Conservation (phyloP, 1,284 basidiomycete genomes). For the Malassezia vespertilionis region DNA sequence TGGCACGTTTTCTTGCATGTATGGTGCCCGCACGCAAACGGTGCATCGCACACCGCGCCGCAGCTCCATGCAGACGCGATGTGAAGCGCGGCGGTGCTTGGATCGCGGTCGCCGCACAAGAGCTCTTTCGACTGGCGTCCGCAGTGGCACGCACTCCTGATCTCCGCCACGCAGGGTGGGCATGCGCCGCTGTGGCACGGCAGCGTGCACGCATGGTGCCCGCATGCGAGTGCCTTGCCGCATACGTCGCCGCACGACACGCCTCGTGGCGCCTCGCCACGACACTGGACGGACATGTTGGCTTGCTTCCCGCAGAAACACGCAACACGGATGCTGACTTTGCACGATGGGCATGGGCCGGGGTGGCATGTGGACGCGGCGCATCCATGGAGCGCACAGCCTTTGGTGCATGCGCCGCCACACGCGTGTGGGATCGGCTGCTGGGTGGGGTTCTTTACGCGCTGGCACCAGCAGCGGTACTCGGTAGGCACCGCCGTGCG, state of each 20-base stretch:
- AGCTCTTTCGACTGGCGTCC: constrained; percentile 28
- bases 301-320: constrained; percentile 41
- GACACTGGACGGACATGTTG: constrained; percentile 29
- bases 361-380: constrained; percentile 38
- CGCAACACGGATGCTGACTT: constrained; percentile 32
- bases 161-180: constrained; percentile 23
- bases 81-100: constrained; percentile 17
- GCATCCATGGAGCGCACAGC: constrained; percentile 27
- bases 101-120: constrained; percentile 33
- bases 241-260: constrained; percentile 36
- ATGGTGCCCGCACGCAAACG: constrained; percentile 37
- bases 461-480: constrained; percentile 44
- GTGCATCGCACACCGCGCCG: constrained; percentile 25
- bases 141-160: constrained; percentile 35
- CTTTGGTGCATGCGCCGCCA: constrained; percentile 30
- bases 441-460: constrained; percentile 24
- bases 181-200: constrained; percentile 38
- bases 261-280: constrained; percentile 15
- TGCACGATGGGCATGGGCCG: constrained; percentile 43
- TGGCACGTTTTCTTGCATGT: constrained; percentile 34
- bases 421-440: constrained; percentile 38
- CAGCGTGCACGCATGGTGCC: constrained; percentile 28
- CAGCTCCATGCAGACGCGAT: constrained; percentile 20
- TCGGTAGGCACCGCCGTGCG: constrained; percentile 33
- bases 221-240: constrained; percentile 33